Conservation (phyloP, 2,329 filamentous ascomycete genomes). For the Beauveria sp. region DNA sequence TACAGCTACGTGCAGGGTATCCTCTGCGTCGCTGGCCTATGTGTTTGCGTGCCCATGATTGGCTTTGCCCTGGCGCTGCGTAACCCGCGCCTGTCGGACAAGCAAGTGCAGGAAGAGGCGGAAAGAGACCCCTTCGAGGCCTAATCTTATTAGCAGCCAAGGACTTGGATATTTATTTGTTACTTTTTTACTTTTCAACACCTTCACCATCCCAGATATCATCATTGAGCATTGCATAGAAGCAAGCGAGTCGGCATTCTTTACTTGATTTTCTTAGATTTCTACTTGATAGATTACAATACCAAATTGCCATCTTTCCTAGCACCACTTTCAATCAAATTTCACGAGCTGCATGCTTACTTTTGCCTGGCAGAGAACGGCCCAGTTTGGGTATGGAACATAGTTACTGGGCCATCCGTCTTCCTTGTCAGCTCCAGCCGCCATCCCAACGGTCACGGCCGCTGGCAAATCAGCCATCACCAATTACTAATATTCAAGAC, state of each 20-base stretch:
- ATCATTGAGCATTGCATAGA: neutral
- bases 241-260: neutral
- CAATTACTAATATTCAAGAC: neutral
- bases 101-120: conserved; percentile 26
- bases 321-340: neutral
- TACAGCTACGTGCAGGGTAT: conserved; percentile 38
- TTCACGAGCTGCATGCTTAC: neutral
- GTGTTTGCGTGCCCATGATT: conserved; percentile 39
- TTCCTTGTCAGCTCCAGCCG: too few relatives aligned
- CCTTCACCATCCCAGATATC: neutral
- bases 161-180: neutral
- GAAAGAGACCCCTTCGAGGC: conserved; percentile 4
- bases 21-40: conserved; percentile 37
- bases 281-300: neutral
- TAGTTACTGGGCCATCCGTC: too few relatives aligned
- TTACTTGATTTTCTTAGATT: neutral
- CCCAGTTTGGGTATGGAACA: neutral
- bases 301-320: neutral
- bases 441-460: too few relatives aligned
- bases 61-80: conserved; percentile 33
- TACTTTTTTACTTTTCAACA: neutral
- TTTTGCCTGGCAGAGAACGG: neutral
- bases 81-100: conserved; percentile 36
- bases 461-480: neutral
- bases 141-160: neutral